Base-by-base conservation (phyloP, 2,329 filamentous ascomycete species). In the Emergomyces orientalis region DNA sequence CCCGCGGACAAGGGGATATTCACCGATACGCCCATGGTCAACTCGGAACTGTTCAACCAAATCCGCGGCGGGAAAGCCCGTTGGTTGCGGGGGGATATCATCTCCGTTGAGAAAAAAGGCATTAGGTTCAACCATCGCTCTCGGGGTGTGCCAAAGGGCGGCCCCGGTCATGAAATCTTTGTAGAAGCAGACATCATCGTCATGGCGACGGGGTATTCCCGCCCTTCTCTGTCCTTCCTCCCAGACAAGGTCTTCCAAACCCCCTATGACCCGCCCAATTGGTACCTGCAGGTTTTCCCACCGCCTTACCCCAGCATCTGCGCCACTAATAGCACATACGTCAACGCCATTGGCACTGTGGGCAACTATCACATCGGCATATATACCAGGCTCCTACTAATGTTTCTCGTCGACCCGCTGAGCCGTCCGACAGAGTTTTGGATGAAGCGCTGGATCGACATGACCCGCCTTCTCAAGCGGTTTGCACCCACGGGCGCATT, bases 351-450 rank as follows among this genome's bases (percentile, higher is more conserved):
- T 63, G 90, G 89, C 0, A 88, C 88, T 0, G 89, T 94, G 1
- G 88, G 90, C 0, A 92, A 94, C 73, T 93, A 89, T 82, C 90
- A 95, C 70, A 93, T 95, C 55, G 91, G 90, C 4, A 93, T 95
- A 69, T 95, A 94, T 77, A 95, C 90, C 0, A 82, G 91, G 5
- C 88, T 95, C 66, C 78, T 95, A 7, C 83, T 95, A 68, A 93
- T 94, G 89, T 94, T 94, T 72, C 81, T 95, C 62, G 81, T 88
- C 17, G 90, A 95, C 69, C 90, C 90, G 0, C 77, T 93, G 27
- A 87, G 89, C 0, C 82, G 88, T 0, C 90, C 91, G 0, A 83
- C 81, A 2, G 80, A 86, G 5, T 84, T 82, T 66, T 88, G 88
- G 84, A 95, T 94, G 89, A 82, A 88, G 75, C 81, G 85, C 30